These are phyloP conservation scores for Camelina sativa DNA, from an alignment of 345 rosid genomes.

Conservation along the genomic window DNA sequence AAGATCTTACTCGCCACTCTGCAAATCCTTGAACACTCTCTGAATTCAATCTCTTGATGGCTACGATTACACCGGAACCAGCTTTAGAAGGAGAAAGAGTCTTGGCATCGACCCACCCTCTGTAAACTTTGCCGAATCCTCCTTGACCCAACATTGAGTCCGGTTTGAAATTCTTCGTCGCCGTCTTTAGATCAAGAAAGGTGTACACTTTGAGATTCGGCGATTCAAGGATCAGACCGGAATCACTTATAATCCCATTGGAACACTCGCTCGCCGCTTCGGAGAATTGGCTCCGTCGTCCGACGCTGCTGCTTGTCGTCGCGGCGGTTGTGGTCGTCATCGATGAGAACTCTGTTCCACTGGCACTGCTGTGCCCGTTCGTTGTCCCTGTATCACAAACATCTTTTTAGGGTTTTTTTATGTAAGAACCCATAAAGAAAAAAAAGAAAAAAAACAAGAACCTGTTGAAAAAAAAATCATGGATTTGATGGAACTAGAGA, in stretches of 20 bases:
- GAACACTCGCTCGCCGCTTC: conserved; percentile 49
- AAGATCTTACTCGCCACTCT: conserved; percentile 74
- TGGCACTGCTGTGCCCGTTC: conserved; percentile 44
- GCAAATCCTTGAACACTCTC: conserved; percentile 73
- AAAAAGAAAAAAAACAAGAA: conserved; percentile 3
- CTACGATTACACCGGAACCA: conserved; percentile 68
- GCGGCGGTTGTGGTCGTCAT: conserved; percentile 36
- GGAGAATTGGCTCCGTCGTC: conserved; percentile 53
- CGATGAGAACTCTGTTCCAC: conserved; percentile 43
- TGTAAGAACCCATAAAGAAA: background rate
- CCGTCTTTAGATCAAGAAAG: conserved; percentile 62
- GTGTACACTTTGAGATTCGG: conserved; percentile 58
- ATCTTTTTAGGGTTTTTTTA: conserved; percentile 1
- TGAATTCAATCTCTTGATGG: conserved; percentile 74
- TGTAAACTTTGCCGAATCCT: conserved; percentile 81
- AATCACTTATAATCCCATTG: conserved; percentile 29
- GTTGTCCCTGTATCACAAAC: conserved; percentile 23
- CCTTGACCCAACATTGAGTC: conserved; percentile 82
- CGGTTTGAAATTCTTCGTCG: conserved; percentile 65
- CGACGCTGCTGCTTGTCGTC: conserved; percentile 47
- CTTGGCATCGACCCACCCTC: conserved; percentile 79
- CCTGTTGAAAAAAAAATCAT: background rate
- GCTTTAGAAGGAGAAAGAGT: conserved; percentile 61
- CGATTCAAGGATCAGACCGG: conserved; percentile 42
- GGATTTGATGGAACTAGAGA: background rate